phyloP scores from a whole-genome alignment of 2,329 filamentous ascomycete species.

The Epichloe amarillans region DNA sequence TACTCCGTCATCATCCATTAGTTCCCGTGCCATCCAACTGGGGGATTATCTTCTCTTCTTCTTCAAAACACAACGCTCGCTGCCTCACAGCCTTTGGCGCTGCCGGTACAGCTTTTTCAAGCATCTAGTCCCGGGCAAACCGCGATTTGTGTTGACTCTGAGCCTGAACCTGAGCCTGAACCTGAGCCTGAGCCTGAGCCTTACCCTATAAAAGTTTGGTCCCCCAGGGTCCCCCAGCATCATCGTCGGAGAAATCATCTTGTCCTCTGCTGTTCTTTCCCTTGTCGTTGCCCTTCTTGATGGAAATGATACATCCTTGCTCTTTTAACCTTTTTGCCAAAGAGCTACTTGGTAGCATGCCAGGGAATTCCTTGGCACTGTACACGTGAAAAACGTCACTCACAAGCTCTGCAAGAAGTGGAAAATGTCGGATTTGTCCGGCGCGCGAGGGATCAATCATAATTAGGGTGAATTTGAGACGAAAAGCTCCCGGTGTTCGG shows the following conservation, averaged over 20 bases:
- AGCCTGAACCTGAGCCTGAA: too few relatives aligned
- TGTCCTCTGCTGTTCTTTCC: constrained; percentile 12
- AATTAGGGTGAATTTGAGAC: constrained; percentile 61
- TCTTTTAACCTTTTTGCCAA: constrained; percentile 62
- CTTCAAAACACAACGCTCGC: too few relatives aligned
- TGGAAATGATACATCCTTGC: constrained; percentile 72
- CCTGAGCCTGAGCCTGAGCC: neutral
- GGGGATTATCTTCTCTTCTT: too few relatives aligned
- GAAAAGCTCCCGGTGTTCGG: constrained; percentile 62
- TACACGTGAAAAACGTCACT: constrained; percentile 68
- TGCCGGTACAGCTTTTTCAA: neutral
- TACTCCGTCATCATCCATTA: too few relatives aligned
- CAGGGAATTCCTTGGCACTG: constrained; percentile 75
- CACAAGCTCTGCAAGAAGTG: constrained; percentile 38
- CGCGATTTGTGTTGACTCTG: too few relatives aligned
- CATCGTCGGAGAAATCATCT: constrained; percentile 10
- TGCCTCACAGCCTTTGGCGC: neutral
- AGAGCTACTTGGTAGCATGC: constrained; percentile 65
- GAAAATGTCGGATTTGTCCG: constrained; percentile 31
- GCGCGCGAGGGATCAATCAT: constrained; percentile 50
- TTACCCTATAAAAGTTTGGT: constrained; percentile 7
- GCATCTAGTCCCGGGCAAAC: neutral
- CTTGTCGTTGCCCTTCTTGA: constrained; percentile 74
- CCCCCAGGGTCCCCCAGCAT: constrained; percentile 6
- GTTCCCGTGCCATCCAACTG: too few relatives aligned